Base-by-base conservation (phyloP, 208 protist genomes). In the Naegleria lovaniensis region DNA sequence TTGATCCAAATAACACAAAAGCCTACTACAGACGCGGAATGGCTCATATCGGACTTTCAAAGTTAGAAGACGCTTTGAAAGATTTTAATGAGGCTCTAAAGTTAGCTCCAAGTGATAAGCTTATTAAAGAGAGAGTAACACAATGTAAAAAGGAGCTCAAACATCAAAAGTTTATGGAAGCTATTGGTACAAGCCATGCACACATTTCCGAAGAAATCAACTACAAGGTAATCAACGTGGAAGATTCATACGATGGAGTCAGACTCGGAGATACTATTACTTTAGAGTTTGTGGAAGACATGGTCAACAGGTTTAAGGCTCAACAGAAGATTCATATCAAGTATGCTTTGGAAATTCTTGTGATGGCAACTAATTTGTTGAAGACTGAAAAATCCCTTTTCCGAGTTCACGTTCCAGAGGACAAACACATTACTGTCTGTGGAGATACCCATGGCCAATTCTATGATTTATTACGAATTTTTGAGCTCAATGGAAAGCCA, bases 381-480 rank as follows among this genome's bases (percentile, higher is more conserved):
- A 67, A 52, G 7, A 36, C 43, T 38, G 48, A 92, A 75, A 92
- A 92, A 83, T 90, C 91, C 11, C 85, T 96, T 0, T 91, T 95
- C 0, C 93, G 95, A 29, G 95, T 99, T 75, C 94, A 95, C 4
- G 93, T 98, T n/a, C 94, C 96, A 15, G 93, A 95, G 40, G 92
- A 84, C 41, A 92, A 95, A 85, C 93, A 95, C 40, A 97, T 99
- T 91, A 99, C 97, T 29, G 97, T 99, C 39, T 99, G 98, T 95
- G 99, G 99, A 85, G 99, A 99, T 93, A 98, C 97, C 13, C 99
- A 99, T 94, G 98, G 98, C 13, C 99, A 99, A 94, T 99, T 96
- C 93, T 99, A 99, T 93, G 98, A 99, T 93, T 92, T 99, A 52
- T 93, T 99, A 48, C 97, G 99, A 93, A 98, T 99, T 91, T 99